Evolutionary conservation across 139 green algal species (phyloP).

Genomic region (Chlorella sp.): DNA sequence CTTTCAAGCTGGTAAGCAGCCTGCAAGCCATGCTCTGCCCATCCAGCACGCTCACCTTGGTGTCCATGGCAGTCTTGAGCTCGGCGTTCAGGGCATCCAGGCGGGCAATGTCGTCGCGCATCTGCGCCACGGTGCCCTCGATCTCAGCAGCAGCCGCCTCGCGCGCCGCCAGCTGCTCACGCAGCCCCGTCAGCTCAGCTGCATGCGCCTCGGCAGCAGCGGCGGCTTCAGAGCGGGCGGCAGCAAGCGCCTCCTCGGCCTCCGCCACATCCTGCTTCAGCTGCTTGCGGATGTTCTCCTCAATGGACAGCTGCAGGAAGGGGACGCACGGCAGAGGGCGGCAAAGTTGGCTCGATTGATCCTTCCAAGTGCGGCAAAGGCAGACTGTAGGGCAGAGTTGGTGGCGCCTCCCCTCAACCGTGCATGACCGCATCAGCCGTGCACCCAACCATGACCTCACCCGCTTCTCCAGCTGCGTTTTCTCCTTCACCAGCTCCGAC

Average conservation of each 20-base stretch:
- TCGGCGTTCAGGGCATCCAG: neutral
- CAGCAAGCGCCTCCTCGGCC: neutral
- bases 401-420: too few relatives aligned
- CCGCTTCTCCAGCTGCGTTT: conserved; percentile 22
- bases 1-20: neutral
- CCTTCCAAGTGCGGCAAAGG: too few relatives aligned
- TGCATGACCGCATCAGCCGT: too few relatives aligned
- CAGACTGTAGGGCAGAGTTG: too few relatives aligned
- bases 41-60: conserved; percentile 3
- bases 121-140: neutral
- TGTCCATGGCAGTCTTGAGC: neutral
- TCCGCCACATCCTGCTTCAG: conserved; percentile 9
- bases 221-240: neutral
- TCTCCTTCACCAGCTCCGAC: conserved; percentile 5
- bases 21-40: too few relatives aligned
- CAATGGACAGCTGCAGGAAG: conserved; percentile 22
- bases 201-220: neutral
- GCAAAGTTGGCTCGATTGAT: too few relatives aligned
- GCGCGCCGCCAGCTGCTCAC: neutral
- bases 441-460: neutral
- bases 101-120: neutral
- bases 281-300: conserved; percentile 8
- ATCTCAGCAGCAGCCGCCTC: conserved; percentile 27
- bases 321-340: too few relatives aligned
- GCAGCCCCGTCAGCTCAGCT: neutral